Percentiles rank a stretch among this genome's conserved stretches.
Evolutionary conservation across 2,329 filamentous ascomycete species (phyloP).

Genomic region (Salinomyces thailandicus): DNA sequence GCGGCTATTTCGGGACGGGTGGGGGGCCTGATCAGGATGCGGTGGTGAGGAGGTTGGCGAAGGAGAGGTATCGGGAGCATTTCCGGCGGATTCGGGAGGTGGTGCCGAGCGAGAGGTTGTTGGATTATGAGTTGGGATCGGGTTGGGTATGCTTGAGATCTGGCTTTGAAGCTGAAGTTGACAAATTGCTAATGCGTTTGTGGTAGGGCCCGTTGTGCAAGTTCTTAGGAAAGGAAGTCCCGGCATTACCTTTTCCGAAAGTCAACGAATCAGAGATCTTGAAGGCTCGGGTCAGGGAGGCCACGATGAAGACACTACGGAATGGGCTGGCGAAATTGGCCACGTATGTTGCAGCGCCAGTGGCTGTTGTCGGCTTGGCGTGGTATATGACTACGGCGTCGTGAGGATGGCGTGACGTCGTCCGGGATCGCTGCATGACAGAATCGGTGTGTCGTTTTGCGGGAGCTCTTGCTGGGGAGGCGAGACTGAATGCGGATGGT

Average conservation of each 20-base stretch:
- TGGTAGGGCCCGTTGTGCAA: slow-evolving; percentile 6
- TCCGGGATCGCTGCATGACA: no score
- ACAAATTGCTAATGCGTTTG: neutral
- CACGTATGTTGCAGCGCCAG: neutral
- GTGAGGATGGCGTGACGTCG: no score
- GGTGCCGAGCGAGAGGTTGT: slow-evolving; percentile 12
- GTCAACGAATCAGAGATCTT: neutral
- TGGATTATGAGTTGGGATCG: slow-evolving; percentile 5
- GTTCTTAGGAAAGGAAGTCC: slow-evolving; percentile 8
- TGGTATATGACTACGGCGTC: no score
- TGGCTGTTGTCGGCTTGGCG: neutral
- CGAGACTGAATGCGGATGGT: no score
- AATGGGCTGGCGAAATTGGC: neutral
- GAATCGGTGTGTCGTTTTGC: no score
- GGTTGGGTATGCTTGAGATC: slow-evolving; percentile 4
- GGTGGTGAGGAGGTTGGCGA: slow-evolving; percentile 2
- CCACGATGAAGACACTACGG: neutral
- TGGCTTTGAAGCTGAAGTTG: neutral
- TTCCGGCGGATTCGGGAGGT: slow-evolving; percentile 3
- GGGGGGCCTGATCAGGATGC: neutral
- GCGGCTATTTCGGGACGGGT: neutral
- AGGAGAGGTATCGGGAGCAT: slow-evolving; percentile 4
- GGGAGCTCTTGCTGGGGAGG: no score
- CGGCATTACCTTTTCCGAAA: neutral
- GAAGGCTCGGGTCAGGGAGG: neutral